Base-by-base conservation (phyloP, 2,329 filamentous ascomycete species). In the Huntiella abstrusa region DNA sequence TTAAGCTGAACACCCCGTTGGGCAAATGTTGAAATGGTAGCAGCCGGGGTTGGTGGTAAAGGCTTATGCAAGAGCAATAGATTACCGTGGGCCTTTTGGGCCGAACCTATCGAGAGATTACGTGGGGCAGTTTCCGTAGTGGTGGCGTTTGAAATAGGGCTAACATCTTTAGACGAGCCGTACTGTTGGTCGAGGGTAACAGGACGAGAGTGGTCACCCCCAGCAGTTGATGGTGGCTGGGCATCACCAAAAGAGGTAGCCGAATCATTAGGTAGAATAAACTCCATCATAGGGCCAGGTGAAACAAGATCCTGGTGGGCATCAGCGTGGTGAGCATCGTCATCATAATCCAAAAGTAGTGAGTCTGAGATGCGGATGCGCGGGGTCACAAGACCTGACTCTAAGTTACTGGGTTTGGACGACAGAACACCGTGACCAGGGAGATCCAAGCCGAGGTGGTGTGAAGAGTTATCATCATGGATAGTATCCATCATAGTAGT, bases 401-500 rank as follows among this genome's bases (percentile, higher is more conserved):
- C 63, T 32, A 74, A 61, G 51, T 70, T 74, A 2, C 68, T 60
- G 1, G 71, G 71, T 57, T 69, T 71, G 22, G 64, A 12, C 22
- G 44, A 59, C 17, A 76, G 59, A 40, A 76, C 64, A 43, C 75
- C 69, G 1, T 73, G 75, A 10, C 17, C 39, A 16, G 62, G 57
- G 51, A 66, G 61, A 12, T 7, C 17, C 3, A 39, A 19, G 15
- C 22, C 12, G 28, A 19, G 39, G 16, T 41, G 41, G 4, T 6
- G n/a, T 6, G 43, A 44, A 15, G 40, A 40, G 12, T 37, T 41
- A 37, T 45, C 41, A 28, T 48, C 44, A 16, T 41, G 35, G n/a
- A 43, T n/a, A 12, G 45, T 49, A 35, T 73, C 61, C 7, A 67
- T 68, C 33, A 79, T 76, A 0, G 83, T 87, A 35, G 74, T 79